A percentile compares a stretch with the other conserved stretches of the same genome.
Evolutionary conservation across 2,329 filamentous ascomycete species (phyloP).

Genomic region (Tolypocladium cylindrosporum): DNA sequence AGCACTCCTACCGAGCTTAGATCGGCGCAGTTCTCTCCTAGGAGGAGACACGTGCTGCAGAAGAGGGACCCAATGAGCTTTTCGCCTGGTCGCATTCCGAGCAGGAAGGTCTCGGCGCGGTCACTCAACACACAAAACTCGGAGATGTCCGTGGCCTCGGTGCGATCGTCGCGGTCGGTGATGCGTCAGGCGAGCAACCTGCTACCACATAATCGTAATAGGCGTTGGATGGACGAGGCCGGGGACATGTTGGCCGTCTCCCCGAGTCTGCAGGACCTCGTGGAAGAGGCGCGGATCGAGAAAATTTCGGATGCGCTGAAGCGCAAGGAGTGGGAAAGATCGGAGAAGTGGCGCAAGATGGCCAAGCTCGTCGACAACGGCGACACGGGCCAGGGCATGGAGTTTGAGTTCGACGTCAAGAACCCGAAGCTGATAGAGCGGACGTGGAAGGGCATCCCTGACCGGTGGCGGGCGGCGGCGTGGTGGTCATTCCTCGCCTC

Average conservation of each 20-base stretch:
- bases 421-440: constrained; percentile 81
- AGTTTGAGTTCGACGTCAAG: constrained; percentile 70
- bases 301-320: constrained; percentile 45
- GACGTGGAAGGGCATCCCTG: constrained; percentile 97
- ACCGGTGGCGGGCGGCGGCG: constrained; percentile 84
- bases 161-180: constrained; percentile 43
- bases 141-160: constrained; percentile 38
- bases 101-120: constrained; percentile 45
- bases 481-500: constrained; percentile 88
- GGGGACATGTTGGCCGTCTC: constrained; percentile 56
- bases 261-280: constrained; percentile 44
- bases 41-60: constrained; percentile 34
- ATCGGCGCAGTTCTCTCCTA: constrained; percentile 33
- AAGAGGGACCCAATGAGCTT: constrained; percentile 25
- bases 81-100: constrained; percentile 34
- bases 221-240: constrained; percentile 53
- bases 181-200: constrained; percentile 49
- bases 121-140: constrained; percentile 50
- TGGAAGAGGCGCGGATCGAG: constrained; percentile 44
- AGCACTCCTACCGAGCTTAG: constrained; percentile 30
- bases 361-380: constrained; percentile 44
- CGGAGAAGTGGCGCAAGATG: constrained; percentile 61
- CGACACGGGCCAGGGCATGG: constrained; percentile 44
- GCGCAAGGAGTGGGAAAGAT: constrained; percentile 51
- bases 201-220: constrained; percentile 50